Evolutionary conservation across 108 stramenopile species (phyloP), one percentile per base, ranked within the genome.

Genomic region (Chaetoceros tenuissimus): DNA sequence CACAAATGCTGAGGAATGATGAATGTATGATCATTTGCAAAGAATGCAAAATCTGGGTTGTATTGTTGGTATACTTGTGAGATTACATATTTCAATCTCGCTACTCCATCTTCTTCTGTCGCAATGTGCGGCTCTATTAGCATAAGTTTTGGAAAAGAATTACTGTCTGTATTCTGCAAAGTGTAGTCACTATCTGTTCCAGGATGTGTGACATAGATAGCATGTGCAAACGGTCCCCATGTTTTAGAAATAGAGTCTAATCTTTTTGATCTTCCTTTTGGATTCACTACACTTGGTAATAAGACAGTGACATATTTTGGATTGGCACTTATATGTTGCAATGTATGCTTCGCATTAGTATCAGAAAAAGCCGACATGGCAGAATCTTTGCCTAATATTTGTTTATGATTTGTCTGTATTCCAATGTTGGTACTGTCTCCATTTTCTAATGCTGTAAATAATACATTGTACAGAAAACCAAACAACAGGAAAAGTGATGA

Each of bases 1-100:
- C 84, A 85, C 19, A 89, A 66, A 64, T 94, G 80, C 59, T 73
- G 78, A 13, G 88, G 86, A 27, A 94, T 73, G 8, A 94, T 86
- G 72, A 78, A 89, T 16, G 92, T 90, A 57, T 94, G 92, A 72
- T 94, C 92, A 71, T 94, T 94, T 48, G 86, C 86, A 60, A 94
- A 87, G 65, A 90, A 94, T 19, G 75, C 86, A 72, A 88, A 94
- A 60, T 88, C 88, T 8, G 91, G 87, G 69, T 88, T 71, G 50
- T 84, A 57, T 31, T 73, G 62, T 44, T 74, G 67, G 50, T 64
- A 58, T 18, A 87, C 72, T 31, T 60, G 59, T 52, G 71, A 63
- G 50, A 94, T 85, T 27, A 85, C 86, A 66, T 88, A 64, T 34
- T 74, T 62, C 59, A 94, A 61, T 31, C 92, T 73, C 8, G 70